phyloP scores from a whole-genome alignment of 306 rosid genomes.

The Dryas drummondii region DNA sequence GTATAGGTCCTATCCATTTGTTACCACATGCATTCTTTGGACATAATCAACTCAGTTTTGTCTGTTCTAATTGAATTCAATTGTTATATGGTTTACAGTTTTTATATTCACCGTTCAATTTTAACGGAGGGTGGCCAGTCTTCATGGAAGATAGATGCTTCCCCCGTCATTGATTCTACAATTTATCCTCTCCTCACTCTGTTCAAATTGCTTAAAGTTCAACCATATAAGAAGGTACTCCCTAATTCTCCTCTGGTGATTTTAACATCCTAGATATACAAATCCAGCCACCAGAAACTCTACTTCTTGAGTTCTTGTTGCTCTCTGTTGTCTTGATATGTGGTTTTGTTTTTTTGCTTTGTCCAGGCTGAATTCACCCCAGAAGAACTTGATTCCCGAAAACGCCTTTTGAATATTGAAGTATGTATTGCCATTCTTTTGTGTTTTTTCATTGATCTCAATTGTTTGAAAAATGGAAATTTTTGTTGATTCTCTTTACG shows the following conservation, averaged over 20 bases:
- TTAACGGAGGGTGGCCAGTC: constrained; percentile 44
- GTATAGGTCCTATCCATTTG: constrained; percentile 28
- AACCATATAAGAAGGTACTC: constrained; percentile 59
- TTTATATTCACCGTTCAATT: constrained; percentile 53
- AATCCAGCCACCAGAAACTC: neutral
- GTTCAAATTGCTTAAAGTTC: constrained; percentile 54
- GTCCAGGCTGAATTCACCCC: constrained; percentile 82
- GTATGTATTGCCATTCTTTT: constrained; percentile 32
- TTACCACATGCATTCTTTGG: neutral
- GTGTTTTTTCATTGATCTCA: constrained; percentile 1
- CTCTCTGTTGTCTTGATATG: neutral
- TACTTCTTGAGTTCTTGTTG: neutral
- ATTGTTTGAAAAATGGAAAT: neutral
- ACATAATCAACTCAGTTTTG: neutral
- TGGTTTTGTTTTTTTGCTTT: constrained; percentile 7
- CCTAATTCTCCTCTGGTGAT: neutral
- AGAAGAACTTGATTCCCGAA: constrained; percentile 70
- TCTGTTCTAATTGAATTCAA: neutral
- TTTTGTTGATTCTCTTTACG: neutral
- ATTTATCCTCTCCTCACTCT: constrained; percentile 61
- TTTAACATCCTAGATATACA: constrained; percentile 9
- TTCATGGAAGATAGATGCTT: constrained; percentile 66
- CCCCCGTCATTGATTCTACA: constrained; percentile 43
- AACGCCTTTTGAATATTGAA: constrained; percentile 52
- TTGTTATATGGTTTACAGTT: constrained; percentile 40